Evolutionary conservation across 768 basidiomycete genomes (phyloP), one percentile per base, ranked within the genome.

Genomic region (Postia placenta): DNA sequence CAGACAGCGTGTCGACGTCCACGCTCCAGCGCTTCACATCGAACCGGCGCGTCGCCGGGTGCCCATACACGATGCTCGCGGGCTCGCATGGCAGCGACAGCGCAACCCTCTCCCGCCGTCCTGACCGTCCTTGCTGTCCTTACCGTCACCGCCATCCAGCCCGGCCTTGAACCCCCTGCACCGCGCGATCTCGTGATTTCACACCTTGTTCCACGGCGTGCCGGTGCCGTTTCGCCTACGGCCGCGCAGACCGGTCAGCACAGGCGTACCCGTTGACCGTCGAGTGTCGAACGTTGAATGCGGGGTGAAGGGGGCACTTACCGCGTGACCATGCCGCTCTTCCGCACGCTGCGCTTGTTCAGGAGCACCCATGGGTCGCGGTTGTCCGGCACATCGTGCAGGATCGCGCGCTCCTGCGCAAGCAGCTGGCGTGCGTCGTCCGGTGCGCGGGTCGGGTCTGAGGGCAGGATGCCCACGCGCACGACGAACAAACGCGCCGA

Each of bases 1-100:
- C 37, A 80, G 87, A 60, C 92, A 95, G 11, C 89, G 86, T 76
- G 63, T 98, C 94, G 27, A 95, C 66, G 1, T 94, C 94, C 51
- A 92, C 69, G 2, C 83, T 80, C 85, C 87, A 95, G 19, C 86
- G 74, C 53, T 86, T 84, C 55, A 92, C 65, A 62, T 93, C 90
- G 11, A 96, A 72, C 11, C 87, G 89, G 23, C 88, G 74, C 2
- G 76, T 70, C 4, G 93, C 92, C 6, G 83, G 75, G 59, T 96
- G 94, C 0, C 92, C 94, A 63, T 95, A 96, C 5, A 95, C 66
- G n/a, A 91, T 81, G 33, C 78, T 87, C 0, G 80, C 74, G 1
- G 90, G 86, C 56, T 79, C 75, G 57, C 89, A 92, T 3, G 79
- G 78, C 9, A 85, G 36, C 1, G 53, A 43, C 2, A 4, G 55